Evolutionary conservation across 805 yeast species (phyloP), one percentile per base, ranked within the genome.

Genomic region (Cyberlindnera nakhonratchasimensis): DNA sequence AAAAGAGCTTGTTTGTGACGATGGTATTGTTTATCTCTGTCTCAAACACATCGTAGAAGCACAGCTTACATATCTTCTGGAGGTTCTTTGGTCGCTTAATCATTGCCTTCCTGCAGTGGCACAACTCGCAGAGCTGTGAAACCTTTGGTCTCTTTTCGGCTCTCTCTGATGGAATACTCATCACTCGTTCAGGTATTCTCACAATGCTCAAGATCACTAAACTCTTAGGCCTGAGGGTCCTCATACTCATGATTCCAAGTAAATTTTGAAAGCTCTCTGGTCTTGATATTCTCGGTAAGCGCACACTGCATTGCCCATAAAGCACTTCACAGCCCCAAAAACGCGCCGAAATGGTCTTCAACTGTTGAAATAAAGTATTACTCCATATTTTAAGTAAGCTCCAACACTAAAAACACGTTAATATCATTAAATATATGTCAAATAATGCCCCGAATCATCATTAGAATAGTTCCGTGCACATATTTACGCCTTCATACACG

Each of bases 1-100:
- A 62, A 55, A 93, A 93, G 36, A 93, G 72, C 1, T 77, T 69
- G 40, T 83, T 82, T 26, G 75, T 69, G 12, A 72, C 68, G 34
- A 93, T 91, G 2, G 99, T 91, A 54, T 88, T 77, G 67, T 93
- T 99, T 49, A 93, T 86, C 61, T 93, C 99, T 0, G 95, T 86
- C 65, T 93, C 99, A 64, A 93, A 93, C 3, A 89, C 95, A 46
- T 77, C 73, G 60, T 73, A 91, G 62, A 93, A 93, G 63, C 99
- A 93, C 45, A 77, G 79, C 57, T 89, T 90, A 65, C 99, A 93
- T 13, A 93, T 71, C 57, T 86, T 88, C 63, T 85, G 91, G 32
- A 86, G 72, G 52, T 90, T 93, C 60, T 95, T 91, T 9, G 99
- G 99, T 48, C 99, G 74, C 56, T 81, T 85, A 71, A 93, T 74